Percentiles rank a stretch among this genome's conserved stretches.
Evolutionary conservation across 129 eudicot genomes (phyloP).

Genomic region (Oenanthe sinensis): DNA sequence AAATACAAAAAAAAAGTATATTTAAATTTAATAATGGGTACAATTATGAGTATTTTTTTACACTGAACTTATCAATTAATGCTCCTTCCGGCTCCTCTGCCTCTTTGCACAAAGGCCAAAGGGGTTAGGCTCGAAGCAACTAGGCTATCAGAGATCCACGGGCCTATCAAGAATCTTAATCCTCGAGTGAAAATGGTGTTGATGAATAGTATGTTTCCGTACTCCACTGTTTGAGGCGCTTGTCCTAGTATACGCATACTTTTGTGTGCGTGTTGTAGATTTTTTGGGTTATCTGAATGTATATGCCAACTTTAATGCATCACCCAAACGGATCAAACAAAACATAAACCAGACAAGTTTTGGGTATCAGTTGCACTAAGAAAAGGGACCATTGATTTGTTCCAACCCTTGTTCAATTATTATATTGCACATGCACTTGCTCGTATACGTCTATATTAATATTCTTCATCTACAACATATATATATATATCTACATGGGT

Average conservation of each 20-base stretch:
- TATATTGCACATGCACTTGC: slow-evolving; percentile 39
- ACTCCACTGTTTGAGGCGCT: not conserved
- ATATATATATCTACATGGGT: too few relatives aligned
- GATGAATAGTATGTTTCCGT: not conserved
- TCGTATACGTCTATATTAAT: too few relatives aligned
- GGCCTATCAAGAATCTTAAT: not conserved
- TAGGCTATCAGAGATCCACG: too few relatives aligned
- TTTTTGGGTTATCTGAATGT: slow-evolving; percentile 13
- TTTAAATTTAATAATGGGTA: too few relatives aligned
- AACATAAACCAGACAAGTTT: slow-evolving; percentile 42
- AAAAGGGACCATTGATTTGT: slow-evolving; percentile 42
- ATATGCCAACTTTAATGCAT: slow-evolving; percentile 16
- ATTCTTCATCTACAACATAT: too few relatives aligned
- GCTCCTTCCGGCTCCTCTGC: too few relatives aligned
- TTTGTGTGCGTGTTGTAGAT: not conserved
- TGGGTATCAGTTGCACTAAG: slow-evolving; percentile 32
- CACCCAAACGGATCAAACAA: slow-evolving; percentile 12
- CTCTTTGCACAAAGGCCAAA: too few relatives aligned
- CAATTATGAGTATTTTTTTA: too few relatives aligned
- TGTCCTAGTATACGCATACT: not conserved
- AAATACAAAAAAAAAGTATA: too few relatives aligned
- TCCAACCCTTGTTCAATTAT: slow-evolving; percentile 36
- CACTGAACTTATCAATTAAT: too few relatives aligned
- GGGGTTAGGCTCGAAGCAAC: too few relatives aligned
- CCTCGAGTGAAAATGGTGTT: not conserved